A percentile compares a stretch with the other conserved stretches of the same genome.
phyloP scores from a whole-genome alignment of 257 asterid genomes.

The Gentiana straminea region DNA sequence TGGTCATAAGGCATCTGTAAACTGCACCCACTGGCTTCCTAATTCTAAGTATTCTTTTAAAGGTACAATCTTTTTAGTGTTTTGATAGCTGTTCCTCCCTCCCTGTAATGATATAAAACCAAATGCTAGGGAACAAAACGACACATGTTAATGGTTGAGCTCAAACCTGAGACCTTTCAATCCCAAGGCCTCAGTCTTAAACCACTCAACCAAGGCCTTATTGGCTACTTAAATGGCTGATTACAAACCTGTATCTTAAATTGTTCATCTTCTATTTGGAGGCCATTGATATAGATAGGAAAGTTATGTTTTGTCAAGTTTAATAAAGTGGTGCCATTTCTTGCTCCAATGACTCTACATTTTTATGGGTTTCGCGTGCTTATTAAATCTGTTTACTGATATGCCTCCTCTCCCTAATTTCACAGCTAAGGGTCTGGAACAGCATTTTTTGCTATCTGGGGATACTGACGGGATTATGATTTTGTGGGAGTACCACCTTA shows the following conservation, averaged over 20 bases:
- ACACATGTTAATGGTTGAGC: too few relatives aligned
- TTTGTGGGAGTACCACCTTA: conserved; percentile 68
- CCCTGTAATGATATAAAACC: too few relatives aligned
- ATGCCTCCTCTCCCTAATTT: neutral
- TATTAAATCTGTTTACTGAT: neutral
- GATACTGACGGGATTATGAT: conserved; percentile 79
- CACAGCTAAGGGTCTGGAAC: conserved; percentile 50
- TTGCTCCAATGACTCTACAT: neutral
- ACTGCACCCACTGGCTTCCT: conserved; percentile 93
- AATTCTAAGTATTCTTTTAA: conserved; percentile 67
- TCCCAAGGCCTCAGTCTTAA: too few relatives aligned
- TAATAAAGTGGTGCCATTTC: neutral
- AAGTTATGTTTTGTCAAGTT: neutral
- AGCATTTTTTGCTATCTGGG: conserved; percentile 74
- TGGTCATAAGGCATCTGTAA: conserved; percentile 79
- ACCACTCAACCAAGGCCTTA: neutral
- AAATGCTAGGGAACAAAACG: too few relatives aligned
- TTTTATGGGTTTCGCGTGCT: neutral
- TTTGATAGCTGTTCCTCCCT: neutral
- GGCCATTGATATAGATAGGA: neutral
- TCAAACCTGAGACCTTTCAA: too few relatives aligned
- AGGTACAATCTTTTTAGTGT: conserved; percentile 35
- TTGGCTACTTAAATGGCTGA: neutral
- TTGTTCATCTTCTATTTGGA: neutral
- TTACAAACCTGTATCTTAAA: neutral